A percentile compares a stretch with the other conserved stretches of the same genome.
These are phyloP conservation scores for Xylaria telfairii DNA, from an alignment of 495 filamentous ascomycete genomes.

Conservation along the genomic window DNA sequence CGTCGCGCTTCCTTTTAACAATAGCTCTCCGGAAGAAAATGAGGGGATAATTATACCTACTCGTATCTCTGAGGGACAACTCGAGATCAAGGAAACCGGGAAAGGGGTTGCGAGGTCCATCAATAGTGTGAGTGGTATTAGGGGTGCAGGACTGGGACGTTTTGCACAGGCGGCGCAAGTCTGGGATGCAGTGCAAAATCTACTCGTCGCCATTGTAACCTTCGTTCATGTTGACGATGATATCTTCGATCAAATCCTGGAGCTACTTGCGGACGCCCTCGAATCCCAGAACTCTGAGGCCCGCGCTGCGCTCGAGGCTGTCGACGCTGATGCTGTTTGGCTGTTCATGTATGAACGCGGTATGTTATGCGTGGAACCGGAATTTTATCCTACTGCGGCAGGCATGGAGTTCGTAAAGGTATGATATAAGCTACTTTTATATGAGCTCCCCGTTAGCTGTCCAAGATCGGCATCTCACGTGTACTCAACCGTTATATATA, in stretches of 20 bases:
- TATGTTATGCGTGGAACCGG: slow-evolving; percentile 26
- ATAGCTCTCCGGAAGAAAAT: slow-evolving; percentile 23
- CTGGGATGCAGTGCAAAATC: slow-evolving; percentile 63
- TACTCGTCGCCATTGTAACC: slow-evolving; percentile 60
- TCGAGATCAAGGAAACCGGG: slow-evolving; percentile 21
- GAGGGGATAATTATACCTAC: slow-evolving; percentile 40
- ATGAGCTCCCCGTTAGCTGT: no score
- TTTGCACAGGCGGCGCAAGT: slow-evolving; percentile 60
- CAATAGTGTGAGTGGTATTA: slow-evolving; percentile 18
- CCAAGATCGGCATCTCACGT: no score
- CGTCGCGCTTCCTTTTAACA: slow-evolving; percentile 22
- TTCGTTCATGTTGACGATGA: slow-evolving; percentile 65
- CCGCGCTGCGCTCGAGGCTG: slow-evolving; percentile 57
- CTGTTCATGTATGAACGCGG: slow-evolving; percentile 56
- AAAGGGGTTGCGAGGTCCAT: slow-evolving; percentile 2
- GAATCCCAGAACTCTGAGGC: slow-evolving; percentile 56
- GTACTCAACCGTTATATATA: no score
- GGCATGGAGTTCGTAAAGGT: slow-evolving; percentile 20
- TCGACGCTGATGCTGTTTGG: slow-evolving; percentile 79
- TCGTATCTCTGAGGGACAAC: slow-evolving; percentile 26
- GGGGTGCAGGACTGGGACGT: slow-evolving; percentile 48
- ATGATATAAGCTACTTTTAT: background rate
- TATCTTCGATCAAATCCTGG: slow-evolving; percentile 72
- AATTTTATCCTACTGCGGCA: background rate
- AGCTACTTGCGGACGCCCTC: slow-evolving; percentile 60